Evolutionary conservation across 139 green algal genomes (phyloP).

Genomic region (Dunaliella primolecta): DNA sequence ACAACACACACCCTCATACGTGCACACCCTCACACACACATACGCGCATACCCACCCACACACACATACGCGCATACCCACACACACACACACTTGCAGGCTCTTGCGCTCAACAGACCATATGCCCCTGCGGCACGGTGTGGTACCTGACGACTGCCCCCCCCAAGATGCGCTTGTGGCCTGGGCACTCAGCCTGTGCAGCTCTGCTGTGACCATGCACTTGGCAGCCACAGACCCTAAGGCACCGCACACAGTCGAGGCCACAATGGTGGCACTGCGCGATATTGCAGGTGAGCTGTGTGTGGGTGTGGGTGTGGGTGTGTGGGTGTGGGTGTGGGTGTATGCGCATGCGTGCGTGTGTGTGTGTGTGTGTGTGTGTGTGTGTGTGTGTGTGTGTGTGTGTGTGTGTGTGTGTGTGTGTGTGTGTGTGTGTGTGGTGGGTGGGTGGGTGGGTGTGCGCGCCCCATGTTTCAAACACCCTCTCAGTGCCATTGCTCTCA

Average conservation of each 20-base stretch:
- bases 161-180: background rate
- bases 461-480: too few species aligned
- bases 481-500: too few species aligned
- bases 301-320: background rate
- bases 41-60: background rate
- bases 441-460: too few species aligned
- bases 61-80: background rate
- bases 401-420: too few species aligned
- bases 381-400: too few species aligned
- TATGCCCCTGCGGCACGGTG: background rate
- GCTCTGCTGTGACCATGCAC: background rate
- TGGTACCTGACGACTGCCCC: background rate
- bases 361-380: background rate
- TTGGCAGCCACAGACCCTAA: background rate
- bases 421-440: too few species aligned
- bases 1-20: too few species aligned
- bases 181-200: background rate
- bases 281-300: background rate
- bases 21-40: too few species aligned
- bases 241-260: background rate
- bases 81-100: slow-evolving; percentile 6
- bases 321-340: background rate
- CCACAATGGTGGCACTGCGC: background rate
- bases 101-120: background rate
- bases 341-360: background rate